Evolutionary conservation across 2,329 filamentous ascomycete genomes (phyloP), one percentile per base, ranked within the genome.

Genomic region (Botryotinia convoluta): DNA sequence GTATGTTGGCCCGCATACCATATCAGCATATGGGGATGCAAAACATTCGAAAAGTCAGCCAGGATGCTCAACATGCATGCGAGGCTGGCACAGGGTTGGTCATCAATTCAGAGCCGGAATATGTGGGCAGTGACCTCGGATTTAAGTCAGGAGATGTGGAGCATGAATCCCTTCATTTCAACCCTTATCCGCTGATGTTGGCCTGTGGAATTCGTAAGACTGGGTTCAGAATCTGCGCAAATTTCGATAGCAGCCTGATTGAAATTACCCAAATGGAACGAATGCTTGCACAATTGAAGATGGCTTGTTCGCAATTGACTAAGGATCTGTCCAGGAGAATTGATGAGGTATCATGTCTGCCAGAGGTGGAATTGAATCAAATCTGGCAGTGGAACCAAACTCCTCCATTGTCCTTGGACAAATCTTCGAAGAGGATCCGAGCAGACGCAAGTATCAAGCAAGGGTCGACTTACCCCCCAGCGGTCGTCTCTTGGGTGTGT

Each of bases 151-250:
- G 80, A 37, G 82, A 83, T 72, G 80, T 81, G 14, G 77, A 74
- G 18, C 75, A 73, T 5, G 77, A 79, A 64, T 77, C 76, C 3
- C 74, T 79, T 67, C 83, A 84, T 73, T 85, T 85, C 77, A 86
- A 85, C 71, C 82, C 84, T 0, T 86, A 87, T 74, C 83, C 85
- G 7, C 80, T 86, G 3, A 87, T 86, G 85, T 74, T 86, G 35
- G 85, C 81, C 4, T 86, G 81, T 76, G 83, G 83, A 8, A 82
- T 86, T 9, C 79, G 80, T 35, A 83, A 83, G 73, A 81, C 76
- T 10, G 84, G 84, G 1, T 83, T 86, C 72, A 78, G 83, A 72
- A 81, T 85, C 18, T 83, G 82, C 35, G 84, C 84, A 2, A 85
- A 81, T 75, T 85, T 85, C 54, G 84, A 85, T 61, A 81, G 76